Evolutionary conservation across 306 rosid species (phyloP).

Genomic region (Quercus engelmannii): DNA sequence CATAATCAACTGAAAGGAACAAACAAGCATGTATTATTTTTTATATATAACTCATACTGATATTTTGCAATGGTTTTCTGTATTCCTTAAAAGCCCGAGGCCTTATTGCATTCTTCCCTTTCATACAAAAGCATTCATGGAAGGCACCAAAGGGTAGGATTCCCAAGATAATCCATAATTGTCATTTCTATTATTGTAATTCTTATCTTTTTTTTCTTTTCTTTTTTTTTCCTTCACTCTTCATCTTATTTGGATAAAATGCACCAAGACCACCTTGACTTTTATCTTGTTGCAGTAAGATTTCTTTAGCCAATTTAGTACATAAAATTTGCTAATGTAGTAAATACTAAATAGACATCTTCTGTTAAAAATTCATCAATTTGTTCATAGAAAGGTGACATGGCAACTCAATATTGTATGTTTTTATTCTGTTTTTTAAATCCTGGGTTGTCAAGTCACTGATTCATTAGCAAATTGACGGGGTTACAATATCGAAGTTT

Average conservation of each 20-base stretch:
- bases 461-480: too few species aligned
- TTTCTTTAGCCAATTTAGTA: too few species aligned
- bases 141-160: conserved; percentile 15
- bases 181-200: neutral
- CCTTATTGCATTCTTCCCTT: neutral
- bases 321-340: too few species aligned
- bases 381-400: too few species aligned
- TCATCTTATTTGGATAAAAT: neutral
- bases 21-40: neutral
- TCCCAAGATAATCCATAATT: neutral
- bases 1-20: neutral
- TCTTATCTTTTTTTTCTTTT: neutral
- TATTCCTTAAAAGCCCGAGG: neutral
- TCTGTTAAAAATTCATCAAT: too few species aligned
- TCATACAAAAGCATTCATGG: conserved; percentile 9
- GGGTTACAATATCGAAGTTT: too few species aligned
- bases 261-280: too few species aligned
- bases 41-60: neutral
- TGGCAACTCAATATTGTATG: too few species aligned
- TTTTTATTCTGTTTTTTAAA: too few species aligned
- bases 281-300: too few species aligned
- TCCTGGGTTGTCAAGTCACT: too few species aligned
- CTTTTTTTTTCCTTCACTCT: neutral
- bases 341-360: too few species aligned
- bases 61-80: neutral